Percentiles rank a stretch among this genome's conserved stretches.
Evolutionary conservation across 1,139 yeast species (phyloP).

Genomic region (Scheffersomyces illinoinensis): DNA sequence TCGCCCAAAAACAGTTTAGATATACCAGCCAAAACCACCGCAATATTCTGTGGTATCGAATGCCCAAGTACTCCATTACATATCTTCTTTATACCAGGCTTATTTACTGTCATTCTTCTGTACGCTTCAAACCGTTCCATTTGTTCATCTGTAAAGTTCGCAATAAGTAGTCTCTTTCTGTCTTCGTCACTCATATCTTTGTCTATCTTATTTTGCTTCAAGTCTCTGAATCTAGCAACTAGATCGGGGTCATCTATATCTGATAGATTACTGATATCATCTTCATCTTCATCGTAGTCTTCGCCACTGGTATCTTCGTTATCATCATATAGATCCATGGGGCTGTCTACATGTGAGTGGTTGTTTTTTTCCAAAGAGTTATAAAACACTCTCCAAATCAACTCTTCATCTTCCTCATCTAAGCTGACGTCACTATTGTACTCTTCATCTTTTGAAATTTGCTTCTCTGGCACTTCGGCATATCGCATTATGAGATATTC

Average conservation of each 20-base stretch:
- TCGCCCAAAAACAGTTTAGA: conserved; percentile 90
- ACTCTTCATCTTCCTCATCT: conserved; percentile 50
- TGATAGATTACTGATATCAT: conserved; percentile 28
- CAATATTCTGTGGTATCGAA: conserved; percentile 78
- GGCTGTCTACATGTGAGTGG: not conserved
- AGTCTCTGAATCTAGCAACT: conserved; percentile 29
- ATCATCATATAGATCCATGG: not conserved
- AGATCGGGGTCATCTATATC: conserved; percentile 41
- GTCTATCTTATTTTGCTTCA: conserved; percentile 25
- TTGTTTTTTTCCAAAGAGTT: conserved; percentile 21
- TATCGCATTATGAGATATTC: not conserved
- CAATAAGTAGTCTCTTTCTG: conserved; percentile 63
- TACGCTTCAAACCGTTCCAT: conserved; percentile 87
- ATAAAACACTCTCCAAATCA: conserved; percentile 47
- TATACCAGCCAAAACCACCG: conserved; percentile 81
- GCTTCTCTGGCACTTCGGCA: not conserved
- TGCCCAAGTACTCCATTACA: conserved; percentile 82
- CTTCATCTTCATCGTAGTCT: conserved; percentile 16
- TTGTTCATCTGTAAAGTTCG: conserved; percentile 78
- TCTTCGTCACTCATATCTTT: conserved; percentile 44
- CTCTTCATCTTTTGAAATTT: conserved; percentile 14
- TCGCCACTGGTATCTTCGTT: not conserved
- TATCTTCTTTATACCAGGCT: conserved; percentile 76
- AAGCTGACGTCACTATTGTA: conserved; percentile 40
- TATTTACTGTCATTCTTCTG: conserved; percentile 78